Percentiles rank a stretch among this genome's conserved stretches.
Conservation (phyloP, 352 stramenopile genomes). For the Phytophthora europaea region DNA sequence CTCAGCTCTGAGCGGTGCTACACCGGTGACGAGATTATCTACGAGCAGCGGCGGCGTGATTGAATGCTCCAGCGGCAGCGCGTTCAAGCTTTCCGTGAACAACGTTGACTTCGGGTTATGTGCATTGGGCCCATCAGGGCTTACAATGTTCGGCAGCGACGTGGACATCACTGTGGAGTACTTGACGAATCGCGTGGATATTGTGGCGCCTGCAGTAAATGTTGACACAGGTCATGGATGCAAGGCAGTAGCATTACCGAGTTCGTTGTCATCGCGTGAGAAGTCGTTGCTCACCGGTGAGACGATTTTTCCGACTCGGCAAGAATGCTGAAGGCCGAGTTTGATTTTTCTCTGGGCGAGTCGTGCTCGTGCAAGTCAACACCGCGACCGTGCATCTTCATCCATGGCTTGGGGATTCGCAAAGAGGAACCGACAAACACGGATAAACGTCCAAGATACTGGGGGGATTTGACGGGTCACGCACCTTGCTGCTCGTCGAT, state of each 20-base stretch:
- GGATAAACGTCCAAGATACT: slow-evolving; percentile 32
- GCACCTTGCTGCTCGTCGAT: slow-evolving; percentile 40
- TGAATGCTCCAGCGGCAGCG: slow-evolving; percentile 1
- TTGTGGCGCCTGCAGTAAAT: neutral
- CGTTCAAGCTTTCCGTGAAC: slow-evolving; percentile 17
- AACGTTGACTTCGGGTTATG: slow-evolving; percentile 24
- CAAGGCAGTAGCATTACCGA: slow-evolving; percentile 4
- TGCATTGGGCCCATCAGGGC: slow-evolving; percentile 8
- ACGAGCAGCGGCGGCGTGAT: slow-evolving; percentile 3
- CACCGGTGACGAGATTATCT: slow-evolving; percentile 6
- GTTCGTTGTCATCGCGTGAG: slow-evolving; percentile 14
- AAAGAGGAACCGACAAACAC: slow-evolving; percentile 25
- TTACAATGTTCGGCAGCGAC: slow-evolving; percentile 21
- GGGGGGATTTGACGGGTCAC: slow-evolving; percentile 42
- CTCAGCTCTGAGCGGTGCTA: neutral
- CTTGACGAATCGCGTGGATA: neutral
- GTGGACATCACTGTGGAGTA: slow-evolving; percentile 29
- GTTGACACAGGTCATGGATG: neutral
- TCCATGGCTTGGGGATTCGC: slow-evolving; percentile 47
- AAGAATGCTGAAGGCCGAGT: slow-evolving; percentile 6
- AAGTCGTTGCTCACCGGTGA: slow-evolving; percentile 26
- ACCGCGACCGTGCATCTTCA: slow-evolving; percentile 24
- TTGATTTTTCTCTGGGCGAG: slow-evolving; percentile 3
- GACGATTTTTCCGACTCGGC: neutral
- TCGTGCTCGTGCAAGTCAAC: slow-evolving; percentile 26